Conservation (phyloP, 345 rosid genomes). For the Citrus medica region DNA sequence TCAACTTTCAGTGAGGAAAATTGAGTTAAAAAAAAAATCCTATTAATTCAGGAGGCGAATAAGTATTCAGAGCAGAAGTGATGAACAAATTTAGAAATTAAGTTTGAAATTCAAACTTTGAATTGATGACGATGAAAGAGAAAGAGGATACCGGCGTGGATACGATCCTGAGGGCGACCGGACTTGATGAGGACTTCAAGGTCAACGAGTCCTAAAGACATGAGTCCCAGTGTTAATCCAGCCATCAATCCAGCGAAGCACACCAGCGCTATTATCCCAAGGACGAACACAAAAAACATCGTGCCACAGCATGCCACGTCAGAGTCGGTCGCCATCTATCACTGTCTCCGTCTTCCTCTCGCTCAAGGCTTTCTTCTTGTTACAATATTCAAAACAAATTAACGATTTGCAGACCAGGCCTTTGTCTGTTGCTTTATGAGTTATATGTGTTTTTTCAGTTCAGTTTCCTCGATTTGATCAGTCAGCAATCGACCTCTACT, state of each 20-base stretch:
- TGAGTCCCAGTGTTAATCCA: slow-evolving; percentile 91
- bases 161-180: slow-evolving; percentile 87
- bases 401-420: neutral
- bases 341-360: neutral
- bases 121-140: neutral
- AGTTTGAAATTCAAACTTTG: neutral
- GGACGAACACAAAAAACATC: slow-evolving; percentile 40
- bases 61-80: neutral
- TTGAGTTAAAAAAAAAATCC: neutral
- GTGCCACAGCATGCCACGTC: slow-evolving; percentile 51
- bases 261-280: slow-evolving; percentile 57
- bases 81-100: neutral
- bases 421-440: neutral
- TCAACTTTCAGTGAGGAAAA: neutral
- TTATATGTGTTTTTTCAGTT: neutral
- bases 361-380: neutral
- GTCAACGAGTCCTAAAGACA: slow-evolving; percentile 94
- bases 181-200: slow-evolving; percentile 92
- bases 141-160: slow-evolving; percentile 54
- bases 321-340: slow-evolving; percentile 30
- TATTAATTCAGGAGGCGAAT: neutral
- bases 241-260: slow-evolving; percentile 89
- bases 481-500: neutral
- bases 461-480: neutral
- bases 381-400: neutral